Percentiles rank a stretch among this genome's conserved stretches.
phyloP scores from a whole-genome alignment of 2,329 filamentous ascomycete genomes.

The Penicillium thymicola region DNA sequence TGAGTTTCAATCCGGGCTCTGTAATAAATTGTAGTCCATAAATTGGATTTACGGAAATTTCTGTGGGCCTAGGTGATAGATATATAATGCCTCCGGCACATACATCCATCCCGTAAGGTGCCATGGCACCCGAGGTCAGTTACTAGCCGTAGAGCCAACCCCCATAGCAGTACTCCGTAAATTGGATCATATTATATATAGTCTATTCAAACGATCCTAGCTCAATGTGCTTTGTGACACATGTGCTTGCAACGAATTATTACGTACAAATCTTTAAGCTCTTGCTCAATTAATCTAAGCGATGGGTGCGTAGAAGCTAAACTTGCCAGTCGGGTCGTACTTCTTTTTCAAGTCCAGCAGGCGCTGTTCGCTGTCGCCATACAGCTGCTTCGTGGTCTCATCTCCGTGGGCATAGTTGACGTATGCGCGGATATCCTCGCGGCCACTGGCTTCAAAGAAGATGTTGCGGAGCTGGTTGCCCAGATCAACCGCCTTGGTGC shows the following conservation, averaged over 20 bases:
- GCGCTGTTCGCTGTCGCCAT: constrained; percentile 30
- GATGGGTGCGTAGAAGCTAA: constrained; percentile 32
- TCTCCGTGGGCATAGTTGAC: constrained; percentile 33
- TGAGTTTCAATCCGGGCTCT: not conserved
- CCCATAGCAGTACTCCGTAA: not conserved
- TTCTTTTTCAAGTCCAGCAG: constrained; percentile 33
- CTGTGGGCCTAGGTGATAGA: not conserved
- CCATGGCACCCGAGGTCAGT: not conserved
- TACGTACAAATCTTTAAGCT: not conserved
- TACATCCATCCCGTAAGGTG: too few species aligned
- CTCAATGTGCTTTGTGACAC: not conserved
- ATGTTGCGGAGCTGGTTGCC: constrained; percentile 33
- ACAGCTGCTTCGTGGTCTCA: constrained; percentile 27
- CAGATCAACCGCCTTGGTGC: constrained; percentile 23
- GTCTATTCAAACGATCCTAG: not conserved
- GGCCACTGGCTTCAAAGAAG: constrained; percentile 20
- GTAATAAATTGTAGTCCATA: not conserved
- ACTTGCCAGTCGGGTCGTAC: constrained; percentile 35
- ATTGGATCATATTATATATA: not conserved
- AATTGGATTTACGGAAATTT: not conserved
- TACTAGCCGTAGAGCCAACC: not conserved
- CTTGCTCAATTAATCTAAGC: not conserved
- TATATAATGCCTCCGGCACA: not conserved
- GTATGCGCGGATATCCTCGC: constrained; percentile 25
- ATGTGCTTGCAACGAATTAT: not conserved